Percentiles rank a stretch among this genome's conserved stretches.
Evolutionary conservation across 192 early-diverging fungal genomes (phyloP).

Genomic region (Umbelopsis isabellina): DNA sequence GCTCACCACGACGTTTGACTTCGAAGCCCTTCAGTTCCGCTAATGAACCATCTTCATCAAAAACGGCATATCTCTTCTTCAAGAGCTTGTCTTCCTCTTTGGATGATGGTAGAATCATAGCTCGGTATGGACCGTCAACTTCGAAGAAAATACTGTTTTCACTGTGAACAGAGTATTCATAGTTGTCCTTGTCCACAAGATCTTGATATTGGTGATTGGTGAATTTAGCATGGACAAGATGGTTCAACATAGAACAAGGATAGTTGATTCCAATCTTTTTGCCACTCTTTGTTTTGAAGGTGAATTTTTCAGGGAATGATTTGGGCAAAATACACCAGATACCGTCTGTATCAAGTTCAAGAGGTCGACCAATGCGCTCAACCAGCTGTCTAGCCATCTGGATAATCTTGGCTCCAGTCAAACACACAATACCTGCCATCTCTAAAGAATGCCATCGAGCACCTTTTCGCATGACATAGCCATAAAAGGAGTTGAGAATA

Average conservation of each 20-base stretch:
- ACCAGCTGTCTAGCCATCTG: slow-evolving; percentile 93
- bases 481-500: slow-evolving; percentile 94
- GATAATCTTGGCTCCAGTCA: slow-evolving; percentile 96
- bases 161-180: slow-evolving; percentile 67
- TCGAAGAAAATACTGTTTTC: slow-evolving; percentile 99
- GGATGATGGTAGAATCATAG: slow-evolving; percentile 96
- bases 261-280: slow-evolving; percentile 89
- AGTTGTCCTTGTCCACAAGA: slow-evolving; percentile 58
- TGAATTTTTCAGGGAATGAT: slow-evolving; percentile 92
- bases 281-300: slow-evolving; percentile 80
- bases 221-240: slow-evolving; percentile 93
- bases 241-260: slow-evolving; percentile 98
- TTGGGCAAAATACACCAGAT: slow-evolving; percentile 97
- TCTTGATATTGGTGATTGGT: slow-evolving; percentile 98
- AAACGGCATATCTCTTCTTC: slow-evolving; percentile 99
- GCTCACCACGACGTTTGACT: slow-evolving; percentile 97
- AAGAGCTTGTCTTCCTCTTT: slow-evolving; percentile 94
- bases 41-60: slow-evolving; percentile 90
- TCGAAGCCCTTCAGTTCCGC: slow-evolving; percentile 99
- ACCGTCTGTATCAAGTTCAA: slow-evolving; percentile 98
- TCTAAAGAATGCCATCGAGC: slow-evolving; percentile 98
- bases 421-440: slow-evolving; percentile 98
- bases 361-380: slow-evolving; percentile 89
- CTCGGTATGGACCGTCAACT: slow-evolving; percentile 97
- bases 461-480: slow-evolving; percentile 99